A percentile compares a stretch with the other conserved stretches of the same genome.
Conservation (phyloP, 768 basidiomycete species). For the Trametes elegans region DNA sequence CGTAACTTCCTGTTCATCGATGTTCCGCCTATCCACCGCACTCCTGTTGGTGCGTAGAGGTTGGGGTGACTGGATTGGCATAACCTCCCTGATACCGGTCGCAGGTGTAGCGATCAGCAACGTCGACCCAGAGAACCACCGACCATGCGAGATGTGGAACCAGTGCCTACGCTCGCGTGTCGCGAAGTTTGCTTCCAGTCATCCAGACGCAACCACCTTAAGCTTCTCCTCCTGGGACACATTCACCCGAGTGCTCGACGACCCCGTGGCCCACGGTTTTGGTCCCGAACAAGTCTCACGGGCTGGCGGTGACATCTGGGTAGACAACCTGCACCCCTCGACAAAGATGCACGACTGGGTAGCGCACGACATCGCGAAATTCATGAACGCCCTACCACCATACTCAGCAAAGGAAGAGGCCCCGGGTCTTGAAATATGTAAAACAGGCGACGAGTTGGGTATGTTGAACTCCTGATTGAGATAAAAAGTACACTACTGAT, state of each 20-base stretch:
- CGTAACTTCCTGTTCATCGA: slow-evolving; percentile 60
- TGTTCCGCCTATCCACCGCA: slow-evolving; percentile 51
- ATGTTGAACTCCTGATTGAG: too few relatives aligned
- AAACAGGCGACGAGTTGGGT: too few relatives aligned
- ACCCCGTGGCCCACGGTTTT: slow-evolving; percentile 44
- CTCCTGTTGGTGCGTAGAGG: slow-evolving; percentile 38
- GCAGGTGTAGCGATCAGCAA: neutral
- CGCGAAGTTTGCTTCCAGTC: slow-evolving; percentile 36
- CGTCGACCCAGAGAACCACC: neutral
- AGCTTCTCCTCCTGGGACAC: slow-evolving; percentile 47
- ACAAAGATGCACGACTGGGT: slow-evolving; percentile 48
- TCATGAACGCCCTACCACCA: slow-evolving; percentile 20
- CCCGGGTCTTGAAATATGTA: too few relatives aligned
- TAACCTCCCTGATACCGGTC: neutral
- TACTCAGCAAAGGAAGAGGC: neutral
- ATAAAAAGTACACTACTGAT: neutral
- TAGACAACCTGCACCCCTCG: slow-evolving; percentile 53
- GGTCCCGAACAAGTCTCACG: slow-evolving; percentile 30
- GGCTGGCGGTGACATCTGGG: slow-evolving; percentile 44
- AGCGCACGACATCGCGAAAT: slow-evolving; percentile 42
- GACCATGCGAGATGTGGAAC: slow-evolving; percentile 44
- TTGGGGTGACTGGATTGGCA: neutral
- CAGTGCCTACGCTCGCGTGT: slow-evolving; percentile 31
- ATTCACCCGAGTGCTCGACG: slow-evolving; percentile 47
- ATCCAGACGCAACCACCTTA: slow-evolving; percentile 46